phyloP scores from a whole-genome alignment of 2,329 filamentous ascomycete species.

The Sphaerulina musiva region DNA sequence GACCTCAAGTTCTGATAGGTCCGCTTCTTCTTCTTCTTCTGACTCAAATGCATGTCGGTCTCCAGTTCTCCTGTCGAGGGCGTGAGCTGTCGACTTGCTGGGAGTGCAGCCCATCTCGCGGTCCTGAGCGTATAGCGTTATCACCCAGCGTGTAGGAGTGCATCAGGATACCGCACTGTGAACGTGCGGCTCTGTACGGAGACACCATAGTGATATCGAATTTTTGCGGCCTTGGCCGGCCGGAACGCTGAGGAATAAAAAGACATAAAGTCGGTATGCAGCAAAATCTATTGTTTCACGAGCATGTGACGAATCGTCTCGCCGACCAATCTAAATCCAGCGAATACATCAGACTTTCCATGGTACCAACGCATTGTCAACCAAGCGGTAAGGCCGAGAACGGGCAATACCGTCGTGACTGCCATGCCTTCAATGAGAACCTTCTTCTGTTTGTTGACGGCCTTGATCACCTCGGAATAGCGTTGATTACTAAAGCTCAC shows the following conservation, averaged over 20 bases:
- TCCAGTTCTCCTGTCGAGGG: background rate
- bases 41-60: background rate
- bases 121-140: background rate
- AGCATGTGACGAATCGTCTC: slow-evolving; percentile 14
- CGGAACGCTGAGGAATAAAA: background rate
- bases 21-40: background rate
- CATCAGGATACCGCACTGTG: background rate
- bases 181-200: background rate
- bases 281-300: slow-evolving; percentile 3
- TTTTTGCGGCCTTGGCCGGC: background rate
- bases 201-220: background rate
- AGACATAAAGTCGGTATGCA: background rate
- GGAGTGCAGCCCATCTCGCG: slow-evolving; percentile 3
- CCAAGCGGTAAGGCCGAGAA: slow-evolving; percentile 25
- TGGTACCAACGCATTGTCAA: slow-evolving; percentile 26
- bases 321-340: slow-evolving; percentile 12
- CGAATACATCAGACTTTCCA: slow-evolving; percentile 12
- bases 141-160: background rate
- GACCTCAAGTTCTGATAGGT: background rate
- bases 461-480: slow-evolving; percentile 73
- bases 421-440: slow-evolving; percentile 37
- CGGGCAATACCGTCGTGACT: slow-evolving; percentile 41
- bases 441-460: slow-evolving; percentile 62
- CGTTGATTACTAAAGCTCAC: slow-evolving; percentile 91
- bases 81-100: background rate